Percentiles rank a stretch among this genome's conserved stretches.
Evolutionary conservation across 2,329 filamentous ascomycete genomes (phyloP).

Genomic region (Colletotrichum sp.): DNA sequence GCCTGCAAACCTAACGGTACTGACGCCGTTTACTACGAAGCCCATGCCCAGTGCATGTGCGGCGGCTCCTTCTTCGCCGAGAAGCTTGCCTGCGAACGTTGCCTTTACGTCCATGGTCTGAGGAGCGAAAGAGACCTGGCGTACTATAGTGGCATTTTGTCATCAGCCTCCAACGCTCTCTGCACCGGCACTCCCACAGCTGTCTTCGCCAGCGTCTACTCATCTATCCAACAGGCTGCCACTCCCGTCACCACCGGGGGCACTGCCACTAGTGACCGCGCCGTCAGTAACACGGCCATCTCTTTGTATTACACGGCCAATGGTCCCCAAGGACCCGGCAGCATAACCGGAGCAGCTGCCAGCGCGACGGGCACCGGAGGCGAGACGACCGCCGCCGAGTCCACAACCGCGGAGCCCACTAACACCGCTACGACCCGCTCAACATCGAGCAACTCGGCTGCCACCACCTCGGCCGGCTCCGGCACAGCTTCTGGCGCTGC

Average conservation of each 20-base stretch:
- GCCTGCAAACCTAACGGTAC: conserved; percentile 34
- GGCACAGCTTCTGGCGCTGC: background rate
- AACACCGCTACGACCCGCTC: background rate
- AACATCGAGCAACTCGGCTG: background rate
- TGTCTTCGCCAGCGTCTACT: conserved; percentile 37
- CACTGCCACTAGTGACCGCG: conserved; percentile 35
- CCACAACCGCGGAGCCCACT: background rate
- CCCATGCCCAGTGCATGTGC: conserved; percentile 31
- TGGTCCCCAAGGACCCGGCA: conserved; percentile 41
- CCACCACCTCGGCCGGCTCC: background rate
- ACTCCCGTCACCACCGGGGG: conserved; percentile 33
- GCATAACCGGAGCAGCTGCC: conserved; percentile 45
- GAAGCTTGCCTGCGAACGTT: conserved; percentile 46
- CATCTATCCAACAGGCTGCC: conserved; percentile 28
- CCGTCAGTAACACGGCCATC: conserved; percentile 40
- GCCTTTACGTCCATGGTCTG: conserved; percentile 43
- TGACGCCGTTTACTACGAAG: conserved; percentile 24
- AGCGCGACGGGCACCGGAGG: conserved; percentile 34
- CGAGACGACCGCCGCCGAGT: background rate
- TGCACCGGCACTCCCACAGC: conserved; percentile 44
- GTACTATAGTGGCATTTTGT: conserved; percentile 38
- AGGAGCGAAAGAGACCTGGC: conserved; percentile 37
- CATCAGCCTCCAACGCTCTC: conserved; percentile 35
- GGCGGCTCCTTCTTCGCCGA: conserved; percentile 45
- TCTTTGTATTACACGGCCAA: conserved; percentile 47